Percentiles rank a stretch among this genome's conserved stretches.
phyloP scores from a whole-genome alignment of 1,284 basidiomycete genomes.

The Microbotryum intermedium region DNA sequence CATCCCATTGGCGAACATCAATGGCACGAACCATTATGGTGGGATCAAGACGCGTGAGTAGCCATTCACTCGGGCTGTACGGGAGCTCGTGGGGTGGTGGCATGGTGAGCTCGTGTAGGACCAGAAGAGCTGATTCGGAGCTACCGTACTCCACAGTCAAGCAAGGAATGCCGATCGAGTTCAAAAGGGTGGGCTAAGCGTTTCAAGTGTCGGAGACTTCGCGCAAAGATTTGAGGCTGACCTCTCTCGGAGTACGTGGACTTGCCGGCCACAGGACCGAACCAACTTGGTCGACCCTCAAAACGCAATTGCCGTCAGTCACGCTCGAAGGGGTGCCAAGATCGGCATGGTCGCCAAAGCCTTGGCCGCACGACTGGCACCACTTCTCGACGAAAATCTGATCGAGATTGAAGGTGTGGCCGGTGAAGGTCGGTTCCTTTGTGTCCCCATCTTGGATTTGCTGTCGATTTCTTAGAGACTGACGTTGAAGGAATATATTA shows the following conservation, averaged over 20 bases:
- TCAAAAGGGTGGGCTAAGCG: slow-evolving; percentile 11
- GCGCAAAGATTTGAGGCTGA: background rate
- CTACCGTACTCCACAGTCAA: slow-evolving; percentile 3
- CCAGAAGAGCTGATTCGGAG: background rate
- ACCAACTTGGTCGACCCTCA: slow-evolving; percentile 16
- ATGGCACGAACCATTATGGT: slow-evolving; percentile 15
- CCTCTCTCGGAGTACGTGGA: background rate
- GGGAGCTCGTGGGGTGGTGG: background rate
- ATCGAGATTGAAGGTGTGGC: slow-evolving; percentile 5
- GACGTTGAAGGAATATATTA: background rate
- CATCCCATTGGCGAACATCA: slow-evolving; percentile 19
- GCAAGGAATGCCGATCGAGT: slow-evolving; percentile 11
- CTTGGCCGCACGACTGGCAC: slow-evolving; percentile 6
- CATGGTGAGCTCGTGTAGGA: background rate
- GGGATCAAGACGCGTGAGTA: slow-evolving; percentile 19
- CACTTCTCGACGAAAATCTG: slow-evolving; percentile 18
- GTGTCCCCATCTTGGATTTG: too few species aligned
- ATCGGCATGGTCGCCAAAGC: slow-evolving; percentile 17
- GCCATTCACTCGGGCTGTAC: too few species aligned
- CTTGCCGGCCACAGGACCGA: slow-evolving; percentile 14
- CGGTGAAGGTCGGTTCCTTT: slow-evolving; percentile 4
- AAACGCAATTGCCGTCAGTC: slow-evolving; percentile 26
- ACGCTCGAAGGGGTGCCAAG: slow-evolving; percentile 7
- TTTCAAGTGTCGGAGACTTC: too few species aligned
- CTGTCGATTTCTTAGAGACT: background rate